Base-by-base conservation (phyloP, 768 basidiomycete genomes). In the Pleurotus giganteus region DNA sequence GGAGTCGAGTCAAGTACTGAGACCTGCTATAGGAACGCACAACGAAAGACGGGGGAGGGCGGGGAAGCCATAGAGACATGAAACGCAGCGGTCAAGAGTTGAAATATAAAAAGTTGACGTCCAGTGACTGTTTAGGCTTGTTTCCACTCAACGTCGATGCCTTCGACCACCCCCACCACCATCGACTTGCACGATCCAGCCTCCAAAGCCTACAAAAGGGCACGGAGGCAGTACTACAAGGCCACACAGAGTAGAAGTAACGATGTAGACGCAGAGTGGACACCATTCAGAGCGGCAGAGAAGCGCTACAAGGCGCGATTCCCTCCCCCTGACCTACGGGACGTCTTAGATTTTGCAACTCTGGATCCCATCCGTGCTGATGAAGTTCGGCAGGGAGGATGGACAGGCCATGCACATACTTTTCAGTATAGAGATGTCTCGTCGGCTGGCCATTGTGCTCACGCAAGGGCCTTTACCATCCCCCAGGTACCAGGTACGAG, bases 51-150 rank as follows among this genome's bases (percentile, higher is more conserved):
- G 74, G 71, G 26, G 78, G 66, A 11, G 78, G 68, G 58, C 85
- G 83, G 53, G 86, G 87, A 34, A 90, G 74, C 86, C 87, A 89
- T 82, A 91, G 43, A 69, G 87, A 89, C 89, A 91, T 91, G 64
- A 55, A 57, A 43, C 27, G 36, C 27, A 26, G 49, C 13, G 32
- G 17, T 31, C 34, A 23, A 19, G 57, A n/a, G n/a, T n/a, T n/a
- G n/a, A n/a, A n/a, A n/a, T n/a, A n/a, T n/a, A n/a, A n/a, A n/a
- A n/a, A n/a, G n/a, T n/a, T n/a, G n/a, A n/a, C n/a, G n/a, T n/a
- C n/a, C n/a, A n/a, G n/a, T n/a, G n/a, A n/a, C n/a, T 74, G 64
- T 74, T 74, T 71, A 68, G 53, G 49, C 50, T 42, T 70, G 65
- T 70, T 71, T 53, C 58, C 31, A 46, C 52, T n/a, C 19, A 43